Evolutionary conservation across 2,329 filamentous ascomycete genomes (phyloP), one percentile per base, ranked within the genome.

Genomic region (Fusarium nygamai): DNA sequence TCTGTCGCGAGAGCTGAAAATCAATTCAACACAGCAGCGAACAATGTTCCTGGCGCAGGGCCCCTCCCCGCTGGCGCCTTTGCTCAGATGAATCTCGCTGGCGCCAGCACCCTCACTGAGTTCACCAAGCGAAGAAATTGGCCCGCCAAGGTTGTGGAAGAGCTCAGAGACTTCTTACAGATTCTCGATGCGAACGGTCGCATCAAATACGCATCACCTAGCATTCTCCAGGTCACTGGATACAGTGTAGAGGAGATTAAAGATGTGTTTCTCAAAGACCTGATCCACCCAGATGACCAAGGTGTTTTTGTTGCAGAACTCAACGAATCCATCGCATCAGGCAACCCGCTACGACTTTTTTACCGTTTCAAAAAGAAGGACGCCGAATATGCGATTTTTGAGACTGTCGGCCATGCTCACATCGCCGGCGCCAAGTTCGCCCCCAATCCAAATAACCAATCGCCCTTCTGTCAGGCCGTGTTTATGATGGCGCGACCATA

Each of bases 401-500:
- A 98, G 84, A 92, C 94, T n/a, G 92, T 96, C 76, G 96, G 96
- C 57, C 96, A 98, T 80, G 93, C 95, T 19, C 96, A 98, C 84
- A 92, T 97, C 71, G 92, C 92, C 41, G 90, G 88, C 27, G 91
- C 93, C 73, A 88, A 88, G 69, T 90, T 89, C 71, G 86, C 88
- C 19, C 89, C 89, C 33, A 91, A 90, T 68, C 88, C 89, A 3
- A 88, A 88, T 74, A 92, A 92, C 73, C 87, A 90, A 67, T 88
- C 90, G 6, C 89, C 91, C 3, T 92, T 93, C 76, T 98, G 95
- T 81, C 91, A 94, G 78, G 95, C 95, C 43, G 94, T 98, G 77
- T 98, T 98, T 81, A 93, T 98, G 87, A 96, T 97, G 91, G 92
- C 94, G 14, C 90, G 95, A 27, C 94, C 94, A 3, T 98, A 98